These are phyloP conservation scores for Lentinula sp. DNA, from an alignment of 768 basidiomycete genomes.

Conservation along the genomic window DNA sequence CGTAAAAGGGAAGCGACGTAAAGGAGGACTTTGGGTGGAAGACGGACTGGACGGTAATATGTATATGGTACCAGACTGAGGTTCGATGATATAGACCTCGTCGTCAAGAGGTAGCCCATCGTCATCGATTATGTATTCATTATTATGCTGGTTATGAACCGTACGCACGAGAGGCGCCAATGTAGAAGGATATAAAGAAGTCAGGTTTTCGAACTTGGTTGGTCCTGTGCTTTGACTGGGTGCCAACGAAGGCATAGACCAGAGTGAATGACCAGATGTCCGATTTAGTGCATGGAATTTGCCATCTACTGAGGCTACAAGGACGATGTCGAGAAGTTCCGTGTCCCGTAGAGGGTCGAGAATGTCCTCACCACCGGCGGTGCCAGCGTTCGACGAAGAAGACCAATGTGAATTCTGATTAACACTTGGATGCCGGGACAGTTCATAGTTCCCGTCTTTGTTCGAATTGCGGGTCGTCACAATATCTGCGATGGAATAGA, in stretches of 20 bases:
- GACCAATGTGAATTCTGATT: background rate
- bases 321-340: conserved; percentile 73
- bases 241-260: conserved; percentile 77
- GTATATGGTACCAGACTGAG: conserved; percentile 91
- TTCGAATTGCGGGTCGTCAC: background rate
- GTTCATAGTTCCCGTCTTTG: background rate
- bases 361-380: background rate
- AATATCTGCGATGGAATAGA: background rate
- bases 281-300: conserved; percentile 92
- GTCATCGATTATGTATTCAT: conserved; percentile 29
- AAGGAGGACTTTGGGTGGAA: conserved; percentile 35
- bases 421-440: background rate
- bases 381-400: background rate
- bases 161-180: conserved; percentile 75
- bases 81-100: conserved; percentile 91
- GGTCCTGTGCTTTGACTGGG: conserved; percentile 17
- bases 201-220: background rate
- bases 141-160: conserved; percentile 50
- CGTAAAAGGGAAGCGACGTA: conserved; percentile 72
- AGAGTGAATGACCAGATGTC: conserved; percentile 72
- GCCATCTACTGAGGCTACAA: conserved; percentile 92
- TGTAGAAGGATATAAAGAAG: conserved; percentile 30
- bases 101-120: conserved; percentile 47
- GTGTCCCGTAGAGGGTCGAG: conserved; percentile 28
- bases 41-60: conserved; percentile 65